phyloP scores from a whole-genome alignment of 1,284 basidiomycete species.

The Rugosomyces carneus region DNA sequence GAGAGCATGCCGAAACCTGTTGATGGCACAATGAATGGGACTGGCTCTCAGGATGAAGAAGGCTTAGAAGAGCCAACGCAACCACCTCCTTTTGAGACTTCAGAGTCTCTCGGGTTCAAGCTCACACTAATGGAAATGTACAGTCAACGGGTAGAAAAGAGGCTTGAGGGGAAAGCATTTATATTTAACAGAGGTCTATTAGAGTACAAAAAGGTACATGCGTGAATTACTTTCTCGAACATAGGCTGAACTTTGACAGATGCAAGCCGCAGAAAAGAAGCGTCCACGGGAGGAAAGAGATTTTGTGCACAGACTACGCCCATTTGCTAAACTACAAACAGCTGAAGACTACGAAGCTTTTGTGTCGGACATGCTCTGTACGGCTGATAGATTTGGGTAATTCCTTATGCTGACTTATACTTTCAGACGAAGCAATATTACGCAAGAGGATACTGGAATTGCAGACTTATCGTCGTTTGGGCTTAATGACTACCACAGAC shows the following conservation, averaged over 20 bases:
- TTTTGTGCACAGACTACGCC: conserved; percentile 82
- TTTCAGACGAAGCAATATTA: conserved; percentile 75
- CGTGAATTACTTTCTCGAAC: background rate
- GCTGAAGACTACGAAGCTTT: conserved; percentile 90
- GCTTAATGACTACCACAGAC: conserved; percentile 77
- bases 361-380: conserved; percentile 85
- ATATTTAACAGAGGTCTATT: conserved; percentile 91
- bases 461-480: conserved; percentile 82
- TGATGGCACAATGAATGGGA: conserved; percentile 39
- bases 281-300: conserved; percentile 90
- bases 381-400: conserved; percentile 18
- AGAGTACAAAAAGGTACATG: conserved; percentile 86
- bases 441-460: conserved; percentile 85
- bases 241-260: conserved; percentile 39
- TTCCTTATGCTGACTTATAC: conserved; percentile 1
- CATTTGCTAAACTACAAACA: conserved; percentile 90
- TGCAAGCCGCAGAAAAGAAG: conserved; percentile 88
- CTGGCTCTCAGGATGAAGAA: conserved; percentile 35
- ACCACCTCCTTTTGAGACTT: conserved; percentile 77
- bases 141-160: conserved; percentile 85
- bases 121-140: conserved; percentile 90
- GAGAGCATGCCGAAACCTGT: conserved; percentile 38
- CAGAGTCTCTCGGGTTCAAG: conserved; percentile 89
- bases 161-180: conserved; percentile 82
- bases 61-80: conserved; percentile 57